Conservation (phyloP, 768 basidiomycete species). For the Hypholoma fasciculare region DNA sequence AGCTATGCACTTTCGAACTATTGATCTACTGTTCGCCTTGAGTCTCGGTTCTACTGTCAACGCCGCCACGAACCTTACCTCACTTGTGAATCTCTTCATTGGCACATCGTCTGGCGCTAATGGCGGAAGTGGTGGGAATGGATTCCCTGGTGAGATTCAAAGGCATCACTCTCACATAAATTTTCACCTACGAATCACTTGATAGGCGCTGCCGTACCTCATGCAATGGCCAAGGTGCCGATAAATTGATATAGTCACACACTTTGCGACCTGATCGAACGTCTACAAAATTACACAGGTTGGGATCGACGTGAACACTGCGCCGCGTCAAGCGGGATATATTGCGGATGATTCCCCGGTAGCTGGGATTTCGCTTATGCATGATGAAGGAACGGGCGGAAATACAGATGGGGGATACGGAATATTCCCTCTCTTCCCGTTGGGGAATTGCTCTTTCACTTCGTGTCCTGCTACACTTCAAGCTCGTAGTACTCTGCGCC, state of each 20-base stretch:
- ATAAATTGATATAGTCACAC: background rate
- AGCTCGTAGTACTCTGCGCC: conserved; percentile 39
- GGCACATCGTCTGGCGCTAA: conserved; percentile 47
- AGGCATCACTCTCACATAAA: too few relatives aligned
- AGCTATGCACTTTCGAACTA: background rate
- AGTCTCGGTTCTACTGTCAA: background rate
- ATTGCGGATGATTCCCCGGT: conserved; percentile 44
- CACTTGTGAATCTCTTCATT: conserved; percentile 52
- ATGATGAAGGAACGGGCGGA: conserved; percentile 56
- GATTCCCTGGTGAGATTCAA: conserved; percentile 39
- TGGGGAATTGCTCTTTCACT: conserved; percentile 39
- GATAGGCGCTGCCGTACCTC: conserved; percentile 44
- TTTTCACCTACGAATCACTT: too few relatives aligned
- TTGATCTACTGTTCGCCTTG: background rate
- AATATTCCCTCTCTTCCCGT: conserved; percentile 51
- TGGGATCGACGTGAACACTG: conserved; percentile 49
- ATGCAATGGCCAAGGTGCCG: conserved; percentile 52
- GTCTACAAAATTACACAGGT: conserved; percentile 30
- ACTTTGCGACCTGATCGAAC: background rate
- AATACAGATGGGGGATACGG: conserved; percentile 51
- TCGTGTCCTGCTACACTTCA: conserved; percentile 42
- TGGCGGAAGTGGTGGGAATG: conserved; percentile 48
- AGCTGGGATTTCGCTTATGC: conserved; percentile 50
- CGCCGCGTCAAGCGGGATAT: conserved; percentile 52
- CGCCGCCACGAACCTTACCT: conserved; percentile 32